These are phyloP conservation scores for Candida sanyaensis DNA, from an alignment of 1,139 yeast genomes.

Conservation along the genomic window DNA sequence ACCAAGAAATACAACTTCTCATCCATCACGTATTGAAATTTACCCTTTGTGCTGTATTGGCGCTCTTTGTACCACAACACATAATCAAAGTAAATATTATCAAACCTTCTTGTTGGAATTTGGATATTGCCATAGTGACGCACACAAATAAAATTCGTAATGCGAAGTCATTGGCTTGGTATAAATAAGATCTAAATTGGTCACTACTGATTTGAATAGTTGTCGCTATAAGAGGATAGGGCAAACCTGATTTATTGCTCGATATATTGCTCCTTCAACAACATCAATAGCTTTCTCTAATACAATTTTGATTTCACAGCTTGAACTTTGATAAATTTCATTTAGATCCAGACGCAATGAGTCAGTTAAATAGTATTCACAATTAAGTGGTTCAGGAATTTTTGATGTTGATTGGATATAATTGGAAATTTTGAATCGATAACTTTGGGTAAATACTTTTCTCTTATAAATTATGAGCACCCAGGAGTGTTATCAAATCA, in stretches of 20 bases:
- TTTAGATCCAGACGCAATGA: neutral
- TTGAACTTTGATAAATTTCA: neutral
- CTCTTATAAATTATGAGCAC: neutral
- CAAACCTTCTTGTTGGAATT: neutral
- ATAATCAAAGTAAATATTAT: neutral
- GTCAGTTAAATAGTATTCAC: neutral
- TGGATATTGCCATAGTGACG: neutral
- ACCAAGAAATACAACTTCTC: neutral
- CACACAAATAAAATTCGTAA: neutral
- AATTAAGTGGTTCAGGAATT: neutral
- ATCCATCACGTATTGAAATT: neutral
- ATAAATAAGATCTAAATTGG: neutral
- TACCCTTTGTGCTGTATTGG: neutral
- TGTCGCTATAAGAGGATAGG: neutral
- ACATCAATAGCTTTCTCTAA: neutral
- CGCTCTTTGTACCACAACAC: neutral
- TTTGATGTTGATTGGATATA: neutral
- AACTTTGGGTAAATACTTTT: neutral
- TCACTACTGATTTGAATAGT: neutral
- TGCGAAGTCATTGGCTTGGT: neutral
- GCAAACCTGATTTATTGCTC: neutral
- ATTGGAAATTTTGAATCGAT: neutral
- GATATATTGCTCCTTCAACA: neutral
- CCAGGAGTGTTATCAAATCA: neutral
- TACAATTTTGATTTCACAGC: neutral